Base-by-base conservation (phyloP, 2,329 filamentous ascomycete genomes). In the Elsinoe necatrix region DNA sequence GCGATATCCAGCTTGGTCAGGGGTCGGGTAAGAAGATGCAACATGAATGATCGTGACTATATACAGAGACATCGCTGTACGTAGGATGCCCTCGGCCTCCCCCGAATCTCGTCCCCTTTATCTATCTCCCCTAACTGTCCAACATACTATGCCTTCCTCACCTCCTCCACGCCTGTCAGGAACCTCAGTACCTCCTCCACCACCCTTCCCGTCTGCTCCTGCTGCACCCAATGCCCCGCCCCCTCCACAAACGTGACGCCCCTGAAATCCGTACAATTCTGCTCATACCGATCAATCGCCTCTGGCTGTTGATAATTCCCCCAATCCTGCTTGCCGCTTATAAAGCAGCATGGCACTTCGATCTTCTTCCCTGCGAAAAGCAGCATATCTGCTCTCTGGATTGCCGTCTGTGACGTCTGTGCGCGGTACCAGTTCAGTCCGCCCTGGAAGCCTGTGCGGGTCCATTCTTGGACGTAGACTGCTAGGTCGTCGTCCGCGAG, bases 141-240 rank as follows among this genome's bases (percentile, higher is more conserved):
- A 14, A 16, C 37, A 16, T n/a, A 7, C 37, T 41, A 41, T 16
- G 11, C 16, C 35, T 29, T 16, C 52, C 27, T 42, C 12, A 16
- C 37, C 21, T 27, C 52, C 25, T 55, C 21, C 35, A 55, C 4
- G 9, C 20, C 52, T 18, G 16, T 55, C 47, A 71, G 56, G 60
- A 83, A 77, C 8, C 64, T 66, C 60, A 76, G 58, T 37, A 83
- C 70, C 57, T 73, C 72, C 54, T 73, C 65, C 0, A 74, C 70
- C 7, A 83, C 80, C 55, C 71, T 74, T 61, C 79, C 75, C 1
- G 82, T 78, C 65, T 81, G 74, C 66, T 87, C 83, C 67, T 86
- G 82, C 64, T 85, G 83, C 34, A 84, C 78, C 84, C 84, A 87
- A 71, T 87, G 85, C 0, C 84, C 84, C 3, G 82, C 83, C 0